Evolutionary conservation across 148 eudicot genomes (phyloP).

Genomic region (Euryodendron excelsum): DNA sequence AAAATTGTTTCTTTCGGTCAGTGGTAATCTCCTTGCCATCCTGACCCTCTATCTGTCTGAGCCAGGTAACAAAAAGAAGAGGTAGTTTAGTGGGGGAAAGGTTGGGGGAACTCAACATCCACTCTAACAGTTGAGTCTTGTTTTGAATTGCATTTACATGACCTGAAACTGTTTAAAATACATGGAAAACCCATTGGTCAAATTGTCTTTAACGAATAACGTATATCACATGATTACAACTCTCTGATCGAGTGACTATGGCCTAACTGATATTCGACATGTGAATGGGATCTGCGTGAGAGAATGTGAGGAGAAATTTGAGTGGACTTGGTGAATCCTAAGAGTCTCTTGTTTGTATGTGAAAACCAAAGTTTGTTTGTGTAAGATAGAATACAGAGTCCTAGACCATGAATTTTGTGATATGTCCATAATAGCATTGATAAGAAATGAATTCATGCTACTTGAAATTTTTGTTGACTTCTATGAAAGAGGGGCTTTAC

Average conservation of each 20-base stretch:
- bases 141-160: background rate
- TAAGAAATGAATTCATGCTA: too few species aligned
- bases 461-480: too few species aligned
- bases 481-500: too few species aligned
- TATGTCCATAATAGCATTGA: too few species aligned
- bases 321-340: background rate
- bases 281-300: background rate
- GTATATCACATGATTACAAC: too few species aligned
- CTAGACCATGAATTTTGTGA: too few species aligned
- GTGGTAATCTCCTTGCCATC: background rate
- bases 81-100: background rate
- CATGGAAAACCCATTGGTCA: background rate
- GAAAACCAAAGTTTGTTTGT: background rate
- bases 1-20: background rate
- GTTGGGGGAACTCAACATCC: conserved; percentile 3
- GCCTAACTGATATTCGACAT: too few species aligned
- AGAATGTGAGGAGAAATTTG: too few species aligned
- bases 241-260: too few species aligned
- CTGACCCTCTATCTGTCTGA: background rate
- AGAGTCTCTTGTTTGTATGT: too few species aligned
- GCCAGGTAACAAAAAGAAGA: background rate
- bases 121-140: background rate
- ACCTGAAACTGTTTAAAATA: background rate
- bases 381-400: too few species aligned
- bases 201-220: too few species aligned